Evolutionary conservation across 805 yeast species (phyloP).

Genomic region (Isabelozyma rhagii): DNA sequence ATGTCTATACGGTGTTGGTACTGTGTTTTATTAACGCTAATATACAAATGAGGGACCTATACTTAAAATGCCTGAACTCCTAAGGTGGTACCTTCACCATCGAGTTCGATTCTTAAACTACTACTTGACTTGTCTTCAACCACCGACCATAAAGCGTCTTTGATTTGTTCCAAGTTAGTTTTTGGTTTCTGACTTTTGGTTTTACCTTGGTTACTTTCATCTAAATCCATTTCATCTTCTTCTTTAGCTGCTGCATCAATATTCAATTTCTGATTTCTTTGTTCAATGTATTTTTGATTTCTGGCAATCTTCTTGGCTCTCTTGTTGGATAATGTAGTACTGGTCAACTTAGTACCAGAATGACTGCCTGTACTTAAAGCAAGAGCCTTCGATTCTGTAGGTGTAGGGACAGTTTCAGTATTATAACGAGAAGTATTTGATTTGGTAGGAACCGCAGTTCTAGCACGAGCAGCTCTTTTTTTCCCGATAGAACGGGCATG

Average conservation of each 20-base stretch:
- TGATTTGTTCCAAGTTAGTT: conserved; percentile 46
- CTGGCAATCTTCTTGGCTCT: conserved; percentile 76
- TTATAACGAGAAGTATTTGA: conserved; percentile 40
- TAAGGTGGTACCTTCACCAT: conserved; percentile 78
- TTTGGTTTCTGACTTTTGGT: conserved; percentile 14
- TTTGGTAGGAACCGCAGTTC: conserved; percentile 40
- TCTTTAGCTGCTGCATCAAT: conserved; percentile 48
- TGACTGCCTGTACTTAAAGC: conserved; percentile 25
- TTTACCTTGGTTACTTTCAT: conserved; percentile 24
- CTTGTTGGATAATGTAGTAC: conserved; percentile 68
- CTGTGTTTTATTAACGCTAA: neutral
- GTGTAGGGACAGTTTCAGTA: conserved; percentile 32
- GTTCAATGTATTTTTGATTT: conserved; percentile 67
- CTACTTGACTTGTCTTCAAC: conserved; percentile 55
- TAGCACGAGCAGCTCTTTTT: conserved; percentile 53
- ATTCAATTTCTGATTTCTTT: conserved; percentile 47
- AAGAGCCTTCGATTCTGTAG: conserved; percentile 42
- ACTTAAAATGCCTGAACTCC: conserved; percentile 64
- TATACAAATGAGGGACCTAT: neutral
- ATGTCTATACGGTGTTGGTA: neutral
- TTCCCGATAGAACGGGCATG: conserved; percentile 50
- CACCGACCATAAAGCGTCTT: conserved; percentile 70
- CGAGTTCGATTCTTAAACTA: conserved; percentile 39
- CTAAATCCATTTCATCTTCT: conserved; percentile 52
- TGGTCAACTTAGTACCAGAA: conserved; percentile 39